Percentiles rank a stretch among this genome's conserved stretches.
phyloP scores from a whole-genome alignment of 1,284 basidiomycete species.

The Cerioporus squamosus region DNA sequence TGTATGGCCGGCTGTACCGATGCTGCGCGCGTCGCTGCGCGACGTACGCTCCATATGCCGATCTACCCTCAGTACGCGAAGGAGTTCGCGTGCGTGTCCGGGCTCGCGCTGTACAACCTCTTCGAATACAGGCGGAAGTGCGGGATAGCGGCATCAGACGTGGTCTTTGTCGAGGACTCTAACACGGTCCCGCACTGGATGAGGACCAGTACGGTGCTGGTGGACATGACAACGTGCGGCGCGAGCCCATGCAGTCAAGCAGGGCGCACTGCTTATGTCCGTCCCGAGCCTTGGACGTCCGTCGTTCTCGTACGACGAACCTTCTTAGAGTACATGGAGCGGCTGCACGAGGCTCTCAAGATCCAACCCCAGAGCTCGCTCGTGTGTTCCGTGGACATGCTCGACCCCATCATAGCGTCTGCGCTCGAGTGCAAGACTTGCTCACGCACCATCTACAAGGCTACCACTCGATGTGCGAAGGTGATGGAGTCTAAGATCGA shows the following conservation, averaged over 20 bases:
- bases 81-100: not conserved
- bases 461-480: not conserved
- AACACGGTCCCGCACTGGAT: not conserved
- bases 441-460: not conserved
- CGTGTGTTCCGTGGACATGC: not conserved
- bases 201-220: not conserved
- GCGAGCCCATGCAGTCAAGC: not conserved
- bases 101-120: not conserved
- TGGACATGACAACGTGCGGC: not conserved
- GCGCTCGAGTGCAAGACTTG: not conserved
- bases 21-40: slow-evolving; percentile 10
- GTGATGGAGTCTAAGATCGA: not conserved
- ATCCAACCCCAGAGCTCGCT: not conserved
- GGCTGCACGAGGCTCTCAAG: not conserved
- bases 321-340: not conserved
- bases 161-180: not conserved
- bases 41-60: not conserved
- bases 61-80: not conserved
- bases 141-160: not conserved
- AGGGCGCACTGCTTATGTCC: not conserved
- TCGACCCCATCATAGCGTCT: not conserved
- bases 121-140: not conserved
- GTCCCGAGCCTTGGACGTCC: not conserved
- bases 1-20: no score
- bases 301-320: not conserved